phyloP scores from a whole-genome alignment of 2,329 filamentous ascomycete genomes.

The Penicillium verrucosum region DNA sequence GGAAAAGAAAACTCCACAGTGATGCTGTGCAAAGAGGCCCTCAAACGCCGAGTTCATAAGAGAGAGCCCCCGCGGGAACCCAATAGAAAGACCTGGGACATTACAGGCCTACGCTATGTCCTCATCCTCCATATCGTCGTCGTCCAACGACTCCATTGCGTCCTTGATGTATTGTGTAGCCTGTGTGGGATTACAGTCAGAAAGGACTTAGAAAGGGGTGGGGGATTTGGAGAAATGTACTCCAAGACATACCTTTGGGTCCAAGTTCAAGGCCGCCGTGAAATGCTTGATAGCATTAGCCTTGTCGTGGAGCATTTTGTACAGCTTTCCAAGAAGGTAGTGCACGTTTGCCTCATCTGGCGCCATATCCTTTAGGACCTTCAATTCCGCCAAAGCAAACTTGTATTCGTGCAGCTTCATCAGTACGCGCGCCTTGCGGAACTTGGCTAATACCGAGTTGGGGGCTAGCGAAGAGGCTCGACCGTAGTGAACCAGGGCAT shows the following conservation, averaged over 20 bases:
- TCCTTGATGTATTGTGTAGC: constrained; percentile 93
- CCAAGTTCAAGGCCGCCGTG: constrained; percentile 89
- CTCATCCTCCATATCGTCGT: constrained; percentile 60
- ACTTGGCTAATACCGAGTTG: constrained; percentile 75
- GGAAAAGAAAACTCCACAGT: constrained; percentile 22
- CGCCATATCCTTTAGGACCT: constrained; percentile 83
- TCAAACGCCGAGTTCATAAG: constrained; percentile 20
- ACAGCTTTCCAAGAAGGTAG: constrained; percentile 74
- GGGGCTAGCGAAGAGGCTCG: constrained; percentile 81
- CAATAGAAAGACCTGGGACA: constrained; percentile 15
- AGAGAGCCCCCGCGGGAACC: constrained; percentile 11
- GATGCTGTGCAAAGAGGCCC: constrained; percentile 24
- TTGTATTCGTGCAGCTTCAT: constrained; percentile 69
- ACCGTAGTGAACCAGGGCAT: constrained; percentile 76
- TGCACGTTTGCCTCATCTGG: constrained; percentile 96
- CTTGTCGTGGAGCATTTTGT: constrained; percentile 58
- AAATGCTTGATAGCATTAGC: constrained; percentile 86
- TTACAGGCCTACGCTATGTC: constrained; percentile 43
- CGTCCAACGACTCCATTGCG: constrained; percentile 85
- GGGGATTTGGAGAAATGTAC: not conserved
- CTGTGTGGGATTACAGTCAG: constrained; percentile 46
- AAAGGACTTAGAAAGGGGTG: constrained; percentile 3
- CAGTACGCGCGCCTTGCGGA: constrained; percentile 86
- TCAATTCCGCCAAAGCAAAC: constrained; percentile 74
- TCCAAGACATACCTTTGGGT: constrained; percentile 75